Base-by-base conservation (phyloP, 768 basidiomycete genomes). In the Suillus subaureus region DNA sequence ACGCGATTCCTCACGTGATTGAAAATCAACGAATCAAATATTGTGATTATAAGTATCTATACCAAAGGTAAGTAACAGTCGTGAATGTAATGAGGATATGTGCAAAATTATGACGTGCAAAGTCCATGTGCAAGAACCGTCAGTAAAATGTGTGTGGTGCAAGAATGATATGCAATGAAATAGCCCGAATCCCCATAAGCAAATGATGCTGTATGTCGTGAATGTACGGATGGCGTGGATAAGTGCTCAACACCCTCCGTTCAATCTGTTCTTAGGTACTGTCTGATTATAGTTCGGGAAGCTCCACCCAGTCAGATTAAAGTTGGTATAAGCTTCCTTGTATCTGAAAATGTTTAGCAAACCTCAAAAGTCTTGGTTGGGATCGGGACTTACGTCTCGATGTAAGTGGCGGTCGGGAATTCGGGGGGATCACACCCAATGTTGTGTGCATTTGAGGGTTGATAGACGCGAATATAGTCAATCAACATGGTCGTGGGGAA, bases 401-500 rank as follows among this genome's bases (percentile, higher is more conserved):
- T 97, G 74, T 97, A 97, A 0, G 83, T 77, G 13, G 80, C 74
- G 0, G 96, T 97, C 0, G 96, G 94, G 75, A 84, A 89, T 16
- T 85, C 83, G 12, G 76, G 70, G 6, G 94, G 93, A 71, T 94
- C 91, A 68, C 88, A 90, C 16, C 89, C 87, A 45, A 87, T 78
- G 67, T 88, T 88, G 68, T 80, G 76, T 12, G 74, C 69, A 64
- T 78, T 75, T 61, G 80, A 74, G 31, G 79, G 78, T 69, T 90
- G 90, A 70, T 90, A 91, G 15, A 97, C 91, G 2, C 95, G 86
- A 64, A 96, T 87, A 65, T 88, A 96, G 72, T 97, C 95, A 60
- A 96, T 79, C 63, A 79, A 79, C 90, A 96, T 89, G 33, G 79
- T 81, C 11, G 84, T 74, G 6, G 87, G 87, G 70, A 89, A 82